Base-by-base conservation (phyloP, 139 green algal genomes). In the Ettlia oleoabundans region DNA sequence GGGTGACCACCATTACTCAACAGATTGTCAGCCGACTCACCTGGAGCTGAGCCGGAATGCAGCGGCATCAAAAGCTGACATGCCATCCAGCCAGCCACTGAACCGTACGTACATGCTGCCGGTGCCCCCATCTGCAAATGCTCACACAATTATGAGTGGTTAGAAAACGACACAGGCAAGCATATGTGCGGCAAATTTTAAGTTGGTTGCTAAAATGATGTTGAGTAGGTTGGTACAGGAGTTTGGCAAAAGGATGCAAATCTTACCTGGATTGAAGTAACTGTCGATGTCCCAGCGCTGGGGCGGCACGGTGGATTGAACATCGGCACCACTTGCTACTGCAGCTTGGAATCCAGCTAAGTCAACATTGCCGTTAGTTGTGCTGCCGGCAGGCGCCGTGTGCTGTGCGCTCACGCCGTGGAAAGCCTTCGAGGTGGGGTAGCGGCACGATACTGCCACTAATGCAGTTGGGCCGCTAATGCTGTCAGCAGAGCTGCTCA, bases 21-120 rank as follows among this genome's bases (percentile, higher is more conserved):
- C 18, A 28, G 21, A n/a, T n/a, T n/a, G n/a, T n/a, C n/a, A n/a
- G n/a, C n/a, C n/a, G 4, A 28, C 47, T 18, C 9, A 67, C 73
- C 73, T 80, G 18, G 24, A 5, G 3, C 76, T 72, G 22, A 97
- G 63, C 0, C 87, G 84, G 61, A 96, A 95, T 1, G 82, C 81
- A 0, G 82, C 82, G 1, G 86, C 42, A 63, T 97, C 94, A 80
- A 97, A 97, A 9, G 18, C 74, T 1, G 53, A 32, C 67, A 92
- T 55, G 32, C 30, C 78, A 0, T 61, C 28, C 71, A 94, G 81
- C 81, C 93, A 97, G 22, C 85, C 86, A 21, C 88, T 92, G 77
- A 95, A 93, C 28, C 89, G 86, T 4, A 86, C 65, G 24, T 86
- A 89, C n/a, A 73, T 73, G 71, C 58, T n/a, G 10, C 40, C 51